A percentile compares a stretch with the other conserved stretches of the same genome.
Evolutionary conservation across 1,139 yeast genomes (phyloP).

Genomic region (Debaryomyces robertsiae): DNA sequence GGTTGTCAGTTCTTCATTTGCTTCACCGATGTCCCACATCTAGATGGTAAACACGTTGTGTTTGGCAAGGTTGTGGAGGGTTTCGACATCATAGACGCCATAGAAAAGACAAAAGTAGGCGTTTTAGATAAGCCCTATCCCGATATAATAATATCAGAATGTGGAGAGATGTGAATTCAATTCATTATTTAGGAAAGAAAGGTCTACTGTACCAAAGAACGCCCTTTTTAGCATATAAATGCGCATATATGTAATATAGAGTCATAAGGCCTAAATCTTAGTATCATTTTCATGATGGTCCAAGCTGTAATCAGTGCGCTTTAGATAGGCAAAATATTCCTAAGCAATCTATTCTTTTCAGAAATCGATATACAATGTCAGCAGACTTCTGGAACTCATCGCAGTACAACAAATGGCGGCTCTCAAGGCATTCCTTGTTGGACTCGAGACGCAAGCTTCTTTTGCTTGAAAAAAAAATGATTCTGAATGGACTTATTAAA

Average conservation of each 20-base stretch:
- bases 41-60: constrained; percentile 60
- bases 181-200: not conserved
- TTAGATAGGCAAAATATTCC: not conserved
- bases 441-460: constrained; percentile 44
- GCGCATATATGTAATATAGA: not conserved
- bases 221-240: not conserved
- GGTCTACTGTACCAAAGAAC: not conserved
- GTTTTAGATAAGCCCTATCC: constrained; percentile 29
- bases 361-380: constrained; percentile 29
- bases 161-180: constrained; percentile 39
- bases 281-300: not conserved
- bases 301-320: not conserved
- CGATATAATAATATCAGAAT: constrained; percentile 20
- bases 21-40: constrained; percentile 25
- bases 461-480: constrained; percentile 46
- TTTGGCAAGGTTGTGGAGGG: constrained; percentile 56
- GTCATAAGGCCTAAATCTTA: too few species aligned
- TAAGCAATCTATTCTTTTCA: constrained; percentile 1
- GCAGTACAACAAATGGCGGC: constrained; percentile 47
- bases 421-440: constrained; percentile 40
- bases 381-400: constrained; percentile 53
- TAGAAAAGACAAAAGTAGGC: constrained; percentile 31
- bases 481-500: constrained; percentile 49
- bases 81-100: constrained; percentile 31
- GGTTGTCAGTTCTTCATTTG: constrained; percentile 41